Evolutionary conservation across 2,329 filamentous ascomycete species (phyloP).

Genomic region (Ustulina deusta): DNA sequence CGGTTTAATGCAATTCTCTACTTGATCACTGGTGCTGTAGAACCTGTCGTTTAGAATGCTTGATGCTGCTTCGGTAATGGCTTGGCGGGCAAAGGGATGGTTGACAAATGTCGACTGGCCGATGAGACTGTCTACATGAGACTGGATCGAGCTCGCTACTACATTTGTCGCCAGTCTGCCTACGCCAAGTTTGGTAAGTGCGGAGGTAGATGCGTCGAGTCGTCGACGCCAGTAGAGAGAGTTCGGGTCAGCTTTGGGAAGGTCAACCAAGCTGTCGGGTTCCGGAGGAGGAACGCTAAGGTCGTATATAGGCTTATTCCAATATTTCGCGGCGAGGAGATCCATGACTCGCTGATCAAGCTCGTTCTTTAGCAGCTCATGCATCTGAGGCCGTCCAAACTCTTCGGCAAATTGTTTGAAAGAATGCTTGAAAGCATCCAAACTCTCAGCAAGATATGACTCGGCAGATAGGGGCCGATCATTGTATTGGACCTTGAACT

Average conservation of each 20-base stretch:
- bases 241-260: conserved; percentile 87
- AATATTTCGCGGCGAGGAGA: conserved; percentile 91
- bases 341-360: conserved; percentile 96
- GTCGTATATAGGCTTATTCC: conserved; percentile 95
- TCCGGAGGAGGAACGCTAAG: conserved; percentile 75
- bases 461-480: conserved; percentile 94
- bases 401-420: conserved; percentile 93
- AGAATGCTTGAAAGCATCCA: conserved; percentile 97
- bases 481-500: conserved; percentile 99
- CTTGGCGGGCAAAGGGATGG: conserved; percentile 91
- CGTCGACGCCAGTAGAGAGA: conserved; percentile 94
- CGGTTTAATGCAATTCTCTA: conserved; percentile 98
- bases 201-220: conserved; percentile 89
- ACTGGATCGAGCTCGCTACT: conserved; percentile 87
- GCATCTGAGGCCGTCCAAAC: conserved; percentile 91
- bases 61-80: conserved; percentile 91
- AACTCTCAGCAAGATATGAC: conserved; percentile 93
- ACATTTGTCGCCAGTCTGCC: conserved; percentile 92
- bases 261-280: conserved; percentile 77
- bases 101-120: conserved; percentile 84
- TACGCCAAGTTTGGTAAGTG: conserved; percentile 93
- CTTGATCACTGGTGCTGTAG: conserved; percentile 96
- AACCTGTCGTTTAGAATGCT: conserved; percentile 93
- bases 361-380: conserved; percentile 88
- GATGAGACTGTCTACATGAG: conserved; percentile 83